Percentiles rank a stretch among this genome's conserved stretches.
These are phyloP conservation scores for Fomes fomentarius DNA, from an alignment of 1,284 basidiomycete species.

Conservation along the genomic window DNA sequence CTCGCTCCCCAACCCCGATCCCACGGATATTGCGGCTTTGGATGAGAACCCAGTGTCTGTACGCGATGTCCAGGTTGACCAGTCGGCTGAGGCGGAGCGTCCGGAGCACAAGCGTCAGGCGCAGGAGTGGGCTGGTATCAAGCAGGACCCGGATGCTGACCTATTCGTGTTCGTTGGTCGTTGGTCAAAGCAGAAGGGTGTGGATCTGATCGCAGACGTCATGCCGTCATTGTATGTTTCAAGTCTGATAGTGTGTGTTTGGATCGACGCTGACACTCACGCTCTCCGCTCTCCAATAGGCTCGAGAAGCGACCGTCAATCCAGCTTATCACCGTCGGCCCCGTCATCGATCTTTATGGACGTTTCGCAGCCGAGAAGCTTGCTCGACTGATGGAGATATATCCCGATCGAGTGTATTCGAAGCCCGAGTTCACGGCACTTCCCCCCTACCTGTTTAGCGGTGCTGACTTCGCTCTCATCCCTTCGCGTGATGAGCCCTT, in stretches of 20 bases:
- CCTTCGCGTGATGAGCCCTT: conserved; percentile 95
- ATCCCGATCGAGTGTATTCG: conserved; percentile 90
- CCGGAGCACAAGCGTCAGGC: conserved; percentile 89
- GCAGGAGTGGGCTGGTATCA: conserved; percentile 92
- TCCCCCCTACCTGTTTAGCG: conserved; percentile 91
- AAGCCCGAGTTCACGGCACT: conserved; percentile 94
- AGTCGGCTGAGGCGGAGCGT: conserved; percentile 83
- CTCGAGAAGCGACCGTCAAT: conserved; percentile 86
- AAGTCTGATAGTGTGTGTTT: conserved; percentile 3
- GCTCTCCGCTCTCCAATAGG: conserved; percentile 39
- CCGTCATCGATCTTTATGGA: conserved; percentile 92
- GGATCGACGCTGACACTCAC: conserved; percentile 12
- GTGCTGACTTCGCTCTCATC: conserved; percentile 92
- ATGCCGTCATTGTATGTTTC: conserved; percentile 80
- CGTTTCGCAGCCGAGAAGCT: conserved; percentile 94
- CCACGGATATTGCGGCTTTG: conserved; percentile 89
- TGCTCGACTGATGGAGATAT: conserved; percentile 90
- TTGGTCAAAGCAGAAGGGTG: conserved; percentile 97
- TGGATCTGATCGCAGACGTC: conserved; percentile 92
- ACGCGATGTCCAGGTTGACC: conserved; percentile 77
- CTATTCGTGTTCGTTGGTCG: conserved; percentile 94
- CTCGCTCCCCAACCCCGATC: conserved; percentile 91
- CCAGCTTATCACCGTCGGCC: conserved; percentile 87
- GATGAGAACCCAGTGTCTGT: conserved; percentile 78
- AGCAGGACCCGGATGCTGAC: conserved; percentile 87